Conservation (phyloP, 164 flowering plant species). For the Nelumbo lutea region DNA sequence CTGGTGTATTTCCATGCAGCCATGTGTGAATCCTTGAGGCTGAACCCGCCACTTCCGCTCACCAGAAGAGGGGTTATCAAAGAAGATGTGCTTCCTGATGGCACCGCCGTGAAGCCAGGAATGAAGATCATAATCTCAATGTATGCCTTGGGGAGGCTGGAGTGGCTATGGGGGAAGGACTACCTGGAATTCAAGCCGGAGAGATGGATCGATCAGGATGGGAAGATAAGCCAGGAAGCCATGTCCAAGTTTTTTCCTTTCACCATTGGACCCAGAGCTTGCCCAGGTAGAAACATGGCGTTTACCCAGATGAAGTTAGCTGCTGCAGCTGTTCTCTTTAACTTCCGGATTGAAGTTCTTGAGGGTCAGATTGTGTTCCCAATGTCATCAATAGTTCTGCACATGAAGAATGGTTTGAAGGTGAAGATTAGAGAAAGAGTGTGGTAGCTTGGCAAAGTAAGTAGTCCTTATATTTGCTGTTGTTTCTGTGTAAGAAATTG, state of each 20-base stretch:
- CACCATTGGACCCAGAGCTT: slow-evolving; percentile 40
- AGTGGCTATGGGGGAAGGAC: slow-evolving; percentile 34
- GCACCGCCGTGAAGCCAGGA: slow-evolving; percentile 16
- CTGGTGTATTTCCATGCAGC: too few species aligned
- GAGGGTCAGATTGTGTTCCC: slow-evolving; percentile 30
- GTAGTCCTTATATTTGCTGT: too few species aligned
- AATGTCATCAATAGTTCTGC: slow-evolving; percentile 15
- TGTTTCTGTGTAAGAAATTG: too few species aligned
- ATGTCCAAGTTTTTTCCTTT: slow-evolving; percentile 30
- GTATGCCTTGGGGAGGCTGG: slow-evolving; percentile 32
- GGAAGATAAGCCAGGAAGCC: slow-evolving; percentile 22
- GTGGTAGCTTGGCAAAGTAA: too few species aligned
- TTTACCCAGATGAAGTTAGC: slow-evolving; percentile 1
- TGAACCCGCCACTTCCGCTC: too few species aligned
- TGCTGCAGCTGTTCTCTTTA: slow-evolving; percentile 23
- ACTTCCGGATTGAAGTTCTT: slow-evolving; percentile 24
- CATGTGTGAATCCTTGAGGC: too few species aligned
- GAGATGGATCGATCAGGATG: slow-evolving; percentile 26
- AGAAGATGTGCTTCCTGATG: slow-evolving; percentile 15
- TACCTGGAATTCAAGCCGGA: slow-evolving; percentile 8
- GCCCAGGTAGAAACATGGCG: slow-evolving; percentile 41
- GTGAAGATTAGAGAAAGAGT: slow-evolving; percentile 24
- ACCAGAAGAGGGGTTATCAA: too few species aligned
- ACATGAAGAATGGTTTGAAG: slow-evolving; percentile 25
- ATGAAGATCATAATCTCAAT: slow-evolving; percentile 12